Evolutionary conservation across 1,284 basidiomycete genomes (phyloP), one percentile per base, ranked within the genome.

Genomic region (Papiliotrema nemorosa): DNA sequence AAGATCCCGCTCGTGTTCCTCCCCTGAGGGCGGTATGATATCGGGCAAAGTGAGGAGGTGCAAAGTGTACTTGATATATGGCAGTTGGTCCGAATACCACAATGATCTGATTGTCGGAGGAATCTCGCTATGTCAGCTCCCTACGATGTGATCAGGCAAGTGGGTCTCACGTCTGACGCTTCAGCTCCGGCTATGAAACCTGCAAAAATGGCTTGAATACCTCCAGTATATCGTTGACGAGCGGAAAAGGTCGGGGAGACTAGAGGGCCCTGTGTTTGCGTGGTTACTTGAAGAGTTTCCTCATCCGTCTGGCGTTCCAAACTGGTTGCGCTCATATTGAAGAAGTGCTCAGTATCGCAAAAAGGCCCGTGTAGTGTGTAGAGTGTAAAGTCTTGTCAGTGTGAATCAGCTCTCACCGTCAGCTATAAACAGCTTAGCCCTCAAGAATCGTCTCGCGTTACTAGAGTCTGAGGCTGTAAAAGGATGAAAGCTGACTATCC

Each of bases 311-410:
- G 31, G 31, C 10, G 10, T 9, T 33, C 31, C 31, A 33, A 10
- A 16, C 31, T 16, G 31, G 31, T 33, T 33, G 31, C 9, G 31
- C 31, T 33, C 31, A 16, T 33, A 9, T 10, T 33, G 31, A 33
- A 16, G 9, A 33, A 33, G 16, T 33, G 31, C 31, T 10, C 31
- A 16, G 16, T 10, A 33, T 10, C 10, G 31, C 31, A 33, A 33
- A 9, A 16, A 16, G 31, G 31, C 16, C 31, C 10, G 31, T 9
- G 31, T 33, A 33, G 31, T 18, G 52, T 57, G 0, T 49, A 58
- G 21, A 39, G 55, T 10, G 33, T 57, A 25, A 47, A 54, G 26
- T 51, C 54, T 13, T 24, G 18, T 5, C 52, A 56, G 48, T 52
- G 16, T 16, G 31, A 33, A 10, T 33, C 31, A 9, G 31, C 31